Evolutionary conservation across 352 stramenopile species (phyloP).

Genomic region (Thalassiosira oceanica): DNA sequence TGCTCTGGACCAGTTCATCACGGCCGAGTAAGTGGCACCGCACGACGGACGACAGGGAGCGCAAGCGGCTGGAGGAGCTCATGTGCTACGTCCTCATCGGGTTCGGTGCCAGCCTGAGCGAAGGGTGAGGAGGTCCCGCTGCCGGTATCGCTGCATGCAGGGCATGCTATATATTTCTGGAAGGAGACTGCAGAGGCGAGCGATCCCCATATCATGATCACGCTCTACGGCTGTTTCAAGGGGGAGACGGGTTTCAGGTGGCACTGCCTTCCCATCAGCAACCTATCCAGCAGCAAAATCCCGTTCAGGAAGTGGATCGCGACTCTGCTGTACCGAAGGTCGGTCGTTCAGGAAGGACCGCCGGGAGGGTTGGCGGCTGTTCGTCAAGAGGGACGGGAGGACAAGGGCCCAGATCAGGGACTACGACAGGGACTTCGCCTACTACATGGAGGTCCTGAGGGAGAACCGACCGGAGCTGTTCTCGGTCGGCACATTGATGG

Average conservation of each 20-base stretch:
- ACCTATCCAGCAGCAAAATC: not conserved
- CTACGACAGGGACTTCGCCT: conserved; percentile 6
- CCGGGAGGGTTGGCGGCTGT: conserved; percentile 5
- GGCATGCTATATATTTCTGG: conserved; percentile 19
- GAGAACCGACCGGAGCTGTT: not conserved
- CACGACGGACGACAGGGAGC: not conserved
- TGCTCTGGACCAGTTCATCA: not conserved
- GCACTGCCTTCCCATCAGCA: conserved; percentile 19
- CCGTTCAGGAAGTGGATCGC: conserved; percentile 10
- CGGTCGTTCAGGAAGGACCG: not conserved
- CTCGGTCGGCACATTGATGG: not conserved
- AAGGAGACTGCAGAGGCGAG: not conserved
- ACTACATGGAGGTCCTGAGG: not conserved
- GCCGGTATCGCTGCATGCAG: not conserved
- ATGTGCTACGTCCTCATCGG: conserved; percentile 12
- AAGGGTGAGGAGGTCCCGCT: conserved; percentile 28
- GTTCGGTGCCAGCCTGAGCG: conserved; percentile 6
- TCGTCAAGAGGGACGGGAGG: not conserved
- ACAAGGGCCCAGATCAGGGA: conserved; percentile 2
- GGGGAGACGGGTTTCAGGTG: conserved; percentile 18
- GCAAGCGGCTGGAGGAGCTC: conserved; percentile 7
- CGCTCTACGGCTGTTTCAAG: conserved; percentile 24
- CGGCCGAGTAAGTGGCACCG: too few relatives aligned
- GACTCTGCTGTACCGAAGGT: not conserved
- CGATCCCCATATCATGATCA: conserved; percentile 17